Evolutionary conservation across 192 early-diverging fungal genomes (phyloP).

Genomic region (Cladochytrium replicatum): DNA sequence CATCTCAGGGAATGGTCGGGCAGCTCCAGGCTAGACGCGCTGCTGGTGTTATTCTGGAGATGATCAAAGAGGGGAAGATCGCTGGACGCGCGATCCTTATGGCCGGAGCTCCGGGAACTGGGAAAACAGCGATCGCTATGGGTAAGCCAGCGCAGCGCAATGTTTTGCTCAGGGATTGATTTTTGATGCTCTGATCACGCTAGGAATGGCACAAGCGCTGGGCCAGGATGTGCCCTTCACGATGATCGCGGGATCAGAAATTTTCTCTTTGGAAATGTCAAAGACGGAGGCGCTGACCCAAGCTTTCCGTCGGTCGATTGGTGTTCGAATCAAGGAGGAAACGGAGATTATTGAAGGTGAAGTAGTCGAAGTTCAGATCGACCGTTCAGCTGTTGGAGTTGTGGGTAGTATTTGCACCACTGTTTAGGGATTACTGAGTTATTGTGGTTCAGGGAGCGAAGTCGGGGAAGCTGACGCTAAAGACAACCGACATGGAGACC

Average conservation of each 20-base stretch:
- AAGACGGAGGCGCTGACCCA: slow-evolving; percentile 97
- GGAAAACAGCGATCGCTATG: slow-evolving; percentile 99
- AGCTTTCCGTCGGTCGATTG: slow-evolving; percentile 94
- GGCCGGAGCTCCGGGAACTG: slow-evolving; percentile 96
- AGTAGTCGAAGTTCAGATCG: slow-evolving; percentile 97
- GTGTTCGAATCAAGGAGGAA: slow-evolving; percentile 96
- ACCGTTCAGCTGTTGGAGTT: slow-evolving; percentile 82
- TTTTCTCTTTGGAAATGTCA: slow-evolving; percentile 97
- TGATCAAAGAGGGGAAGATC: slow-evolving; percentile 97
- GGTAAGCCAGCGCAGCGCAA: slow-evolving; percentile 36
- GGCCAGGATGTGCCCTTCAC: slow-evolving; percentile 95
- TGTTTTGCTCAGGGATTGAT: too few relatives aligned
- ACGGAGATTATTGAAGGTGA: slow-evolving; percentile 98
- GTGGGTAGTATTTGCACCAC: slow-evolving; percentile 23
- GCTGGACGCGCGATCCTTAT: slow-evolving; percentile 94
- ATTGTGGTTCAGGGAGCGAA: slow-evolving; percentile 59
- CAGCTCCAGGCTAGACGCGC: slow-evolving; percentile 90
- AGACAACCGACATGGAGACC: slow-evolving; percentile 99
- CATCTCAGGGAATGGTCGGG: slow-evolving; percentile 96
- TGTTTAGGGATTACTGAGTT: neutral
- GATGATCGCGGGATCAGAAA: slow-evolving; percentile 93
- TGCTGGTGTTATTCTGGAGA: slow-evolving; percentile 90
- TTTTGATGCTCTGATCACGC: neutral
- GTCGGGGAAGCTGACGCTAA: slow-evolving; percentile 94
- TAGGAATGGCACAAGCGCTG: slow-evolving; percentile 85